Evolutionary conservation across 176 grass and related monocot species (phyloP), one percentile per base, ranked within the genome.

Genomic region (Oryza australiensis): DNA sequence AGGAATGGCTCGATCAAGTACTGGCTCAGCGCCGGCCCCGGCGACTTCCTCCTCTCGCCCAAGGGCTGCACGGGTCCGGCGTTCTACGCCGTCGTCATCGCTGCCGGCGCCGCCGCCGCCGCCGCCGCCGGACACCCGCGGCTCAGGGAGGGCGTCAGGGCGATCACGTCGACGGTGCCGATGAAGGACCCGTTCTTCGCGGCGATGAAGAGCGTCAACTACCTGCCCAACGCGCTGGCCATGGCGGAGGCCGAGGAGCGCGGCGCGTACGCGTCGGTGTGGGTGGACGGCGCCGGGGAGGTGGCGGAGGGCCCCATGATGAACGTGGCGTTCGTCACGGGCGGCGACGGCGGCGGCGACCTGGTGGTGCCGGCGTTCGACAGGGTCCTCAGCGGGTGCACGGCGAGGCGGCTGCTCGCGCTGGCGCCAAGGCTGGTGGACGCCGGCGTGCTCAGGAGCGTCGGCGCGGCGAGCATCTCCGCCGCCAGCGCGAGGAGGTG

Each of bases 141-240:
- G 64, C 69, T 41, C 70, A 84, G 62, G 78, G 57, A 83, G 23
- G 92, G 92, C 30, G 92, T 91, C 26, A 89, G 79, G 32, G 83
- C 77, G 23, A 73, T 94, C 65, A 95, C 93, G 23, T 80, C 87
- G 26, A 84, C 51, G 5, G 82, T 92, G 34, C 93, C 93, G 2
- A 95, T 92, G 89, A 95, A 95, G 57, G 82, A 85, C 20, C 89
- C 89, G 18, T 42, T 92, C 15, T 92, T 92, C 59, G 87, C 93
- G 13, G 87, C 87, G 3, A 53, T 83, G 20, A 95, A 95, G 77
- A 95, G 89, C 66, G 87, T 92, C 42, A 81, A 90, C 75, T 95
- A 95, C 64, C 87, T 95, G 2, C 85, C 87, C 3, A 95, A 95
- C 38, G 90, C 84, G 13, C 87, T 95, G 26, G 89, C 93, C 16